phyloP scores from a whole-genome alignment of 495 filamentous ascomycete species.

The Antarctomyces pellizariae region DNA sequence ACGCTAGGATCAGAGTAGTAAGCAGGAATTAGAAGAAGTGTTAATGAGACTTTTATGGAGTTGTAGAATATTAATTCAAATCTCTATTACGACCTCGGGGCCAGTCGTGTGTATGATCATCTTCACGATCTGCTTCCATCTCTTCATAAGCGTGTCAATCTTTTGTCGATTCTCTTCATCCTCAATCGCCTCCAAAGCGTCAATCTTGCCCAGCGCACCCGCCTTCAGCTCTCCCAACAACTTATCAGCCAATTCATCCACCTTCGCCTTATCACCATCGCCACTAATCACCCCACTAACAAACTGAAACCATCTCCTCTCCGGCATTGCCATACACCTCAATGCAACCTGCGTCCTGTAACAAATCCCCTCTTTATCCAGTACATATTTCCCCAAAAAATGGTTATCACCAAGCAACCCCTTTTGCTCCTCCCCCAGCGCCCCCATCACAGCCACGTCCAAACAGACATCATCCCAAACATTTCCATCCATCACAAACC shows the following conservation, averaged over 20 bases:
- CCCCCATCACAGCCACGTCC: conserved; percentile 29
- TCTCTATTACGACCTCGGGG: too few species aligned
- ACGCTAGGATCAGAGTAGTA: too few species aligned
- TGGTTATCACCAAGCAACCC: conserved; percentile 21
- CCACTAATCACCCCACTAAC: conserved; percentile 4
- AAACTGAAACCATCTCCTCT: conserved; percentile 6
- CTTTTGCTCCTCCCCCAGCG: conserved; percentile 16
- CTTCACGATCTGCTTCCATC: too few species aligned
- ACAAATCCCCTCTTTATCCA: conserved; percentile 19
- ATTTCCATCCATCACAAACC: conserved; percentile 34
- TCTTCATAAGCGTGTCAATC: too few species aligned
- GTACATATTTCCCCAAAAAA: conserved; percentile 21
- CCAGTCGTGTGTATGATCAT: too few species aligned
- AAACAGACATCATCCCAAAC: conserved; percentile 27
- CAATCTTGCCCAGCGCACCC: too few species aligned
- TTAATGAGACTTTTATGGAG: too few species aligned
- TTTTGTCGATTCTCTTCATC: too few species aligned
- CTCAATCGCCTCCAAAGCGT: too few species aligned
- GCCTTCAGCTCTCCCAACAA: conserved; percentile 3
- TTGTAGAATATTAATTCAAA: too few species aligned
- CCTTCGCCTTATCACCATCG: conserved; percentile 7
- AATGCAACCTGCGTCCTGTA: conserved; percentile 34
- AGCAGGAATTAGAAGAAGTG: too few species aligned
- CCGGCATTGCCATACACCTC: conserved; percentile 9
- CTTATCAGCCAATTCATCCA: conserved; percentile 5